phyloP scores from a whole-genome alignment of 1,139 yeast species.

The Yamadazyma pseudoaaseri region DNA sequence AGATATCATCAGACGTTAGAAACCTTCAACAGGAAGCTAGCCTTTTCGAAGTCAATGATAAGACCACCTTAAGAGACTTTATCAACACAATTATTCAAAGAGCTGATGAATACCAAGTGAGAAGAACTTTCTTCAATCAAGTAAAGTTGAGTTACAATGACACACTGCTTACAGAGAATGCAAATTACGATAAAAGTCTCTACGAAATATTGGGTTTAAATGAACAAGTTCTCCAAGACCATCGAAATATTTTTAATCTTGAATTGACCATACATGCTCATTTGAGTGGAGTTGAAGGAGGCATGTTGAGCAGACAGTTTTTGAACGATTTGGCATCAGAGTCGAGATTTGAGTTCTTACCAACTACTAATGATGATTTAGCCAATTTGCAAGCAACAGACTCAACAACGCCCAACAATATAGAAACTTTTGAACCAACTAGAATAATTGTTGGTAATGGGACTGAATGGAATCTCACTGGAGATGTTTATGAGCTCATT shows the following conservation, averaged over 20 bases:
- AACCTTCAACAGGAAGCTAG: slow-evolving; percentile 21
- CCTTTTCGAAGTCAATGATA: slow-evolving; percentile 23
- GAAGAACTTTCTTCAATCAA: slow-evolving; percentile 31
- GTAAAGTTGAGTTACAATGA: slow-evolving; percentile 18
- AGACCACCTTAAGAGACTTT: slow-evolving; percentile 23
- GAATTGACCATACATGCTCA: slow-evolving; percentile 14
- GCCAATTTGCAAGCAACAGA: neutral
- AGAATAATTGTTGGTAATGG: slow-evolving; percentile 23
- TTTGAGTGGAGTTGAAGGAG: slow-evolving; percentile 22
- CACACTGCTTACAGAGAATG: slow-evolving; percentile 10
- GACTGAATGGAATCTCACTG: slow-evolving; percentile 25
- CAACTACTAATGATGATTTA: slow-evolving; percentile 13
- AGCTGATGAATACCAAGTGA: slow-evolving; percentile 23
- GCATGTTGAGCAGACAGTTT: slow-evolving; percentile 28
- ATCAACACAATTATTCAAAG: slow-evolving; percentile 22
- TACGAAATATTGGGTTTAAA: slow-evolving; percentile 16
- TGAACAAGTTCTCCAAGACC: slow-evolving; percentile 12
- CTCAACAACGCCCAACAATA: neutral
- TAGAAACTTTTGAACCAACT: slow-evolving; percentile 22
- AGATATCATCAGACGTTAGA: slow-evolving; percentile 18
- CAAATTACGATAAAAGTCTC: slow-evolving; percentile 11
- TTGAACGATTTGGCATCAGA: slow-evolving; percentile 26
- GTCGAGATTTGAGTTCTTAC: slow-evolving; percentile 24
- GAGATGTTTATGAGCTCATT: slow-evolving; percentile 26
- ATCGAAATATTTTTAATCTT: slow-evolving; percentile 15